A percentile compares a stretch with the other conserved stretches of the same genome.
These are phyloP conservation scores for Schrenkiella parvula DNA, from an alignment of 345 rosid genomes.

Conservation along the genomic window DNA sequence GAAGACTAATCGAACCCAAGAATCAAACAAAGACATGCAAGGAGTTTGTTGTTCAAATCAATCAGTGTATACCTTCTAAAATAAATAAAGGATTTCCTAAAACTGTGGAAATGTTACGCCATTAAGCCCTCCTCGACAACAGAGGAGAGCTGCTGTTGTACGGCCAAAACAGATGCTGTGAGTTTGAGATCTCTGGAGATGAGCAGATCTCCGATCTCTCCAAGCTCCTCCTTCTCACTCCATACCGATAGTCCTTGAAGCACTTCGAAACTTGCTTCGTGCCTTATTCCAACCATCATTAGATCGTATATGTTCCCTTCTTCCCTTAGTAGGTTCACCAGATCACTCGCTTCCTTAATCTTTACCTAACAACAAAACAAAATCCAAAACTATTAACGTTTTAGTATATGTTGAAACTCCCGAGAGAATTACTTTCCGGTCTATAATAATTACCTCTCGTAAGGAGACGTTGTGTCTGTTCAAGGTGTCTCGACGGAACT, in stretches of 20 bases:
- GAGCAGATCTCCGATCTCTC: conserved; percentile 38
- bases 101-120: background rate
- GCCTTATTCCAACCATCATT: conserved; percentile 39
- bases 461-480: background rate
- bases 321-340: background rate
- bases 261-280: conserved; percentile 3
- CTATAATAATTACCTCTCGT: background rate
- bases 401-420: too few relatives aligned
- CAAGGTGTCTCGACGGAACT: background rate
- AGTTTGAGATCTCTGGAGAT: conserved; percentile 29
- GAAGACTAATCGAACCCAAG: conserved; percentile 33
- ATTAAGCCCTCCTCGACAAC: background rate
- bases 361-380: background rate
- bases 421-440: background rate
- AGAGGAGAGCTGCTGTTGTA: conserved; percentile 34
- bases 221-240: conserved; percentile 36
- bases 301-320: conserved; percentile 27
- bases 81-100: background rate
- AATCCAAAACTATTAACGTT: too few relatives aligned
- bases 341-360: conserved; percentile 13
- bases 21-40: background rate
- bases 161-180: conserved; percentile 26
- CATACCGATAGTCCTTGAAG: conserved; percentile 35
- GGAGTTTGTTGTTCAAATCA: background rate
- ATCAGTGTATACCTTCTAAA: background rate